Conservation (phyloP, 768 basidiomycete genomes). For the Hericium coralloides region DNA sequence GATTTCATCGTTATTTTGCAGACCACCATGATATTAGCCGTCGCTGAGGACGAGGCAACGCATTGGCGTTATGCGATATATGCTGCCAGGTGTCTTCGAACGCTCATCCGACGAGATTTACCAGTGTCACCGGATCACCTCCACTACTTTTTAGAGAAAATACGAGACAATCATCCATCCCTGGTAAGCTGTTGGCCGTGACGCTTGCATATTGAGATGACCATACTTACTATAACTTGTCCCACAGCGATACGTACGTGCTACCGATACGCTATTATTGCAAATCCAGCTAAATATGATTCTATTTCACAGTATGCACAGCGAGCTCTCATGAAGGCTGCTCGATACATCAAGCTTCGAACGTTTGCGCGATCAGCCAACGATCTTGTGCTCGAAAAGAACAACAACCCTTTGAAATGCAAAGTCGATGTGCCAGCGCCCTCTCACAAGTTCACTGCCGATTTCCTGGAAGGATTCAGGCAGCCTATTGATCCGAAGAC, state of each 20-base stretch:
- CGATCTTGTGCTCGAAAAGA: constrained; percentile 52
- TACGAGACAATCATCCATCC: constrained; percentile 53
- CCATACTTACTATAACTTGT: constrained; percentile 4
- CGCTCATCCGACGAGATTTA: constrained; percentile 57
- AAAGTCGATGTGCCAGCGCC: constrained; percentile 37
- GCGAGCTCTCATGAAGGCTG: constrained; percentile 67
- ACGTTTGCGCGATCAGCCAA: constrained; percentile 49
- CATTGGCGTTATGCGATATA: constrained; percentile 79
- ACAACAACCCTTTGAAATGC: constrained; percentile 59
- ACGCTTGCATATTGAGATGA: neutral
- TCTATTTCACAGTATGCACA: constrained; percentile 46
- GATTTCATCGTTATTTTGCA: constrained; percentile 15
- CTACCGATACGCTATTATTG: neutral
- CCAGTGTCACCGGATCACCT: constrained; percentile 41
- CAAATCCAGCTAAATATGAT: neutral
- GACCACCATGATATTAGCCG: constrained; percentile 39
- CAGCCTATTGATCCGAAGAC: constrained; percentile 33
- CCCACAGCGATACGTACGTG: constrained; percentile 49
- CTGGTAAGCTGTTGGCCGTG: constrained; percentile 38
- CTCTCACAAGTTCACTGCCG: constrained; percentile 41
- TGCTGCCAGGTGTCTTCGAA: constrained; percentile 57
- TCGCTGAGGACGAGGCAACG: constrained; percentile 51
- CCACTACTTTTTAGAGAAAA: constrained; percentile 49
- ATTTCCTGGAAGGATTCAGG: constrained; percentile 49
- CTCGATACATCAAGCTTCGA: constrained; percentile 74